A percentile compares a stretch with the other conserved stretches of the same genome.
Evolutionary conservation across 257 asterid species (phyloP).

Genomic region (Solanum ahanhuiri): DNA sequence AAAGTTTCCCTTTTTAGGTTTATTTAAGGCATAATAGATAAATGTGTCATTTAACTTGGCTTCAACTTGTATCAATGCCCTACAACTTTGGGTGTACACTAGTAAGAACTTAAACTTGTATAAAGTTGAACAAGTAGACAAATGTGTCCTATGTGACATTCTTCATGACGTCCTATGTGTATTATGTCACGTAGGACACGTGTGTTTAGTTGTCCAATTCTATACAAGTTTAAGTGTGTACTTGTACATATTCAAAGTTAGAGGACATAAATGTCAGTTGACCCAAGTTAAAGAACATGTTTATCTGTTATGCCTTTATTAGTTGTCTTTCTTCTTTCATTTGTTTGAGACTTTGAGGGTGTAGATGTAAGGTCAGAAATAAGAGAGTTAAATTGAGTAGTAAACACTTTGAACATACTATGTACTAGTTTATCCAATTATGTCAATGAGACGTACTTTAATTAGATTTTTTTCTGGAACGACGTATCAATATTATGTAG

Average conservation of each 20-base stretch:
- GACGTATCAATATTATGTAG: too few species aligned
- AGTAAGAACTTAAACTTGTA: too few species aligned
- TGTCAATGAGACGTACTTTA: neutral
- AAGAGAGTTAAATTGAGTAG: neutral
- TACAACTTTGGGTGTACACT: neutral
- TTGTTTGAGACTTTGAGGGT: neutral
- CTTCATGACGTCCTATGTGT: neutral
- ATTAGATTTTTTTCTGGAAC: neutral
- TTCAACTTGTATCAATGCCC: too few species aligned
- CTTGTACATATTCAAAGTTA: neutral
- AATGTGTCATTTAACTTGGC: too few species aligned
- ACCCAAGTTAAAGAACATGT: neutral
- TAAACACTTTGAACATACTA: neutral
- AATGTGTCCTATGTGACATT: too few species aligned
- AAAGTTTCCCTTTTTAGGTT: too few species aligned
- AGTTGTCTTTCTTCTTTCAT: neutral
- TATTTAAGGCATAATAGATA: too few species aligned
- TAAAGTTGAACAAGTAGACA: neutral
- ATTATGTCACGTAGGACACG: neutral
- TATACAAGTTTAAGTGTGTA: too few species aligned
- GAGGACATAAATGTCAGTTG: neutral
- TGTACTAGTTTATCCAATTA: neutral
- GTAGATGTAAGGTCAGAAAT: neutral
- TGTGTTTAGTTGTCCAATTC: too few species aligned
- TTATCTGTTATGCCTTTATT: neutral